phyloP scores from a whole-genome alignment of 306 rosid genomes.

The Fagus sylvatica region DNA sequence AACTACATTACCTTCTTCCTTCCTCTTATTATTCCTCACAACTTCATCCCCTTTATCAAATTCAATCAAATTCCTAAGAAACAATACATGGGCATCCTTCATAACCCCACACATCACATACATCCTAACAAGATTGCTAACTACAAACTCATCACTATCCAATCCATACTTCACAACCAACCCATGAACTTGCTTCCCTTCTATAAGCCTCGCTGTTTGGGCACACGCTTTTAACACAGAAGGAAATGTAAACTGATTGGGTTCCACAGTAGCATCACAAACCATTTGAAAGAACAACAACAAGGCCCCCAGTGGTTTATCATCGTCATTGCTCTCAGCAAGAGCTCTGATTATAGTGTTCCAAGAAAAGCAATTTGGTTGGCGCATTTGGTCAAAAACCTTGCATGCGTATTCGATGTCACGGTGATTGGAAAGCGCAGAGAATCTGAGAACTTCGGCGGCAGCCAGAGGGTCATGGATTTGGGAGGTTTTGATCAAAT shows the following conservation, averaged over 20 bases:
- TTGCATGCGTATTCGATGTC: constrained; percentile 40
- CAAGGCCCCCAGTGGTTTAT: constrained; percentile 37
- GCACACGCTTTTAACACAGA: constrained; percentile 75
- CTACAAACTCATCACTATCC: constrained; percentile 57
- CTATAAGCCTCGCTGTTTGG: constrained; percentile 35
- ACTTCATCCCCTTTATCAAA: constrained; percentile 16
- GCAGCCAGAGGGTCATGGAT: constrained; percentile 56
- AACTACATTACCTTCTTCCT: constrained; percentile 61
- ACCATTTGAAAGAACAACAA: constrained; percentile 50
- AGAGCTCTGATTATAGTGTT: constrained; percentile 69
- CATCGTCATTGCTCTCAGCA: constrained; percentile 44
- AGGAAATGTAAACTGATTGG: constrained; percentile 71
- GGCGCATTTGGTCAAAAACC: constrained; percentile 42
- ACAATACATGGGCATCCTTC: constrained; percentile 58
- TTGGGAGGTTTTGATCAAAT: constrained; percentile 58
- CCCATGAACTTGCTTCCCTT: constrained; percentile 74
- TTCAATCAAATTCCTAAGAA: constrained; percentile 40
- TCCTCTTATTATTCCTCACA: constrained; percentile 39
- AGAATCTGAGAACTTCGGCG: constrained; percentile 54
- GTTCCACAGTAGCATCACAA: constrained; percentile 45
- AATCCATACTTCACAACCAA: constrained; percentile 64
- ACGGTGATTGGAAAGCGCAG: constrained; percentile 46
- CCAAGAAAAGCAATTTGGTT: constrained; percentile 70
- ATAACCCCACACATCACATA: constrained; percentile 62
- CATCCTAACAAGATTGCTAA: constrained; percentile 67